Percentiles rank a stretch among this genome's conserved stretches.
phyloP scores from a whole-genome alignment of 192 early-diverging fungal species.

The Gryganskiella cystojenkinii region DNA sequence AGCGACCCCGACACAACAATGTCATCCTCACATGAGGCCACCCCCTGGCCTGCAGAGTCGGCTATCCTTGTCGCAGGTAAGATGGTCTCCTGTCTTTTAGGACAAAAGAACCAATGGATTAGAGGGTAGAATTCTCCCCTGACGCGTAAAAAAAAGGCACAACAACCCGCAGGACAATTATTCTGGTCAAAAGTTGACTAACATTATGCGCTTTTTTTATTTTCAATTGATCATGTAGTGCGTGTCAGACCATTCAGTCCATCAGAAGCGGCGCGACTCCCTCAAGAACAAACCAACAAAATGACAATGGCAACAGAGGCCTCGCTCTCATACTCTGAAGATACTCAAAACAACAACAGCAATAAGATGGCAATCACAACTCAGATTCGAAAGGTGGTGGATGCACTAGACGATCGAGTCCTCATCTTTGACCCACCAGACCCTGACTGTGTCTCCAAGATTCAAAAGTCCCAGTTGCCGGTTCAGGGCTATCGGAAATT shows the following conservation, averaged over 20 bases:
- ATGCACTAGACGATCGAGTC: slow-evolving; percentile 74
- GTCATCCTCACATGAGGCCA: neutral
- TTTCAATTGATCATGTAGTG: slow-evolving; percentile 57
- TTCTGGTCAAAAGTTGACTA: neutral
- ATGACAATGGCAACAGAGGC: slow-evolving; percentile 60
- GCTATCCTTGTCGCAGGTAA: slow-evolving; percentile 50
- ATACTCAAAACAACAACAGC: slow-evolving; percentile 5
- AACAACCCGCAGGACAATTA: neutral
- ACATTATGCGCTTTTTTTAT: neutral
- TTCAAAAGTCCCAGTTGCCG: slow-evolving; percentile 55
- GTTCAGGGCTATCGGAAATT: slow-evolving; percentile 72
- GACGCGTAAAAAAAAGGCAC: neutral
- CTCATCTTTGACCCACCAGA: slow-evolving; percentile 81
- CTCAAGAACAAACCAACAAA: too few species aligned
- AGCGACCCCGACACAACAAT: neutral
- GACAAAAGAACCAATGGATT: too few species aligned
- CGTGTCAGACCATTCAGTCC: slow-evolving; percentile 72
- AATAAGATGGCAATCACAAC: slow-evolving; percentile 9
- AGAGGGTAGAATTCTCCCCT: too few species aligned
- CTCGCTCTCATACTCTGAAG: slow-evolving; percentile 12
- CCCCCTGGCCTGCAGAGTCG: slow-evolving; percentile 50
- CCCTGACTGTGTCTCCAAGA: slow-evolving; percentile 52
- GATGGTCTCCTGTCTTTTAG: too few species aligned
- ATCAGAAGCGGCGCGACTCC: too few species aligned
- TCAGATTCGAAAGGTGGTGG: slow-evolving; percentile 60